These are phyloP conservation scores for Brassica juncea DNA, from an alignment of 345 rosid genomes.

Conservation along the genomic window DNA sequence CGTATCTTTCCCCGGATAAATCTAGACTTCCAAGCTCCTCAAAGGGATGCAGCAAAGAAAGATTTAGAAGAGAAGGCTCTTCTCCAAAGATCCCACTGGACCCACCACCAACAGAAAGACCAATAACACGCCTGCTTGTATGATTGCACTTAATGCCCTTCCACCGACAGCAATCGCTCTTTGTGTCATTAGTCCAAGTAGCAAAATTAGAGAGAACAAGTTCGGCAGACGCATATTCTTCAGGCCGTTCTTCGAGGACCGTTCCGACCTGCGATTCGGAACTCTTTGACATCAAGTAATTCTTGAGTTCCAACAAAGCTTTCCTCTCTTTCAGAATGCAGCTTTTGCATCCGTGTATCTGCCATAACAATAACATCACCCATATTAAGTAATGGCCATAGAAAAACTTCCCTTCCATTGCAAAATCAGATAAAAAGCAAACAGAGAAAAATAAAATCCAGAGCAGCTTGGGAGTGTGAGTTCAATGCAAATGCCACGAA, in stretches of 20 bases:
- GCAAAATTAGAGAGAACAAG: not conserved
- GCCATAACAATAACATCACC: not conserved
- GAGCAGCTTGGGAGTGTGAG: not conserved
- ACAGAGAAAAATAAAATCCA: not conserved
- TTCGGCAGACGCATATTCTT: not conserved
- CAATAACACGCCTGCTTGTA: not conserved
- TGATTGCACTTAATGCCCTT: not conserved
- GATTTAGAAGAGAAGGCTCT: conserved; percentile 4
- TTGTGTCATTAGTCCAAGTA: conserved; percentile 14
- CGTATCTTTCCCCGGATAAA: not conserved
- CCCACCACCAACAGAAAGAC: not conserved
- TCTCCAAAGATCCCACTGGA: not conserved
- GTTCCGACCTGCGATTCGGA: not conserved
- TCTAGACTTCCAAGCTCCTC: not conserved
- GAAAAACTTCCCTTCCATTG: not conserved
- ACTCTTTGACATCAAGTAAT: not conserved
- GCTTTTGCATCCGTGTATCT: not conserved
- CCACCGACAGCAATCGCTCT: conserved; percentile 20
- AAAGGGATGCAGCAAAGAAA: conserved; percentile 14
- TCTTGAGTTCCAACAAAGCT: not conserved
- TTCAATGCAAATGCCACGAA: too few relatives aligned
- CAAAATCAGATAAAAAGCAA: not conserved
- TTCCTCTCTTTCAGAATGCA: not conserved
- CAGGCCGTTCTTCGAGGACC: not conserved
- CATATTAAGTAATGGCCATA: not conserved